Conservation (phyloP, 805 yeast species). For the Zygoascus tannicola region DNA sequence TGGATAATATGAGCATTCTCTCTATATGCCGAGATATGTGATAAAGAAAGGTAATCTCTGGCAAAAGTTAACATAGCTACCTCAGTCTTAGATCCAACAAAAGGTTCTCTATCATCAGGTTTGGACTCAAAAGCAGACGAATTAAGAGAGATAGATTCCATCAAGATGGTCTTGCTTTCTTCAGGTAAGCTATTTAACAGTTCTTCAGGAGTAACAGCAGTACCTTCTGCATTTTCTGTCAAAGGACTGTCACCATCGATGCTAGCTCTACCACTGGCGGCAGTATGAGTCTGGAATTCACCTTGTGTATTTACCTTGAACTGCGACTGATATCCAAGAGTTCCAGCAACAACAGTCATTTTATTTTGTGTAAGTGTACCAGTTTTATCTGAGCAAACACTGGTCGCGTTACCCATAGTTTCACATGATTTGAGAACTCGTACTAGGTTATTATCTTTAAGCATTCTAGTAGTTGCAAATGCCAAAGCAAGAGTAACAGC, state of each 20-base stretch:
- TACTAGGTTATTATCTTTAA: constrained; percentile 91
- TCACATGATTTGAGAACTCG: constrained; percentile 90
- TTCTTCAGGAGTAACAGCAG: neutral
- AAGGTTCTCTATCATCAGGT: constrained; percentile 42
- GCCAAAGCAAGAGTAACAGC: constrained; percentile 97
- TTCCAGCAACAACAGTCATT: constrained; percentile 82
- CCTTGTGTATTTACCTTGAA: constrained; percentile 26
- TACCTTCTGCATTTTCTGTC: neutral
- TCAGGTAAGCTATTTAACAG: constrained; percentile 8
- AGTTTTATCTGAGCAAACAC: constrained; percentile 93
- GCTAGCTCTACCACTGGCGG: constrained; percentile 12
- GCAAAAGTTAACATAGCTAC: constrained; percentile 74
- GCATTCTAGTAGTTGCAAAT: constrained; percentile 97
- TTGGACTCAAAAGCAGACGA: constrained; percentile 76
- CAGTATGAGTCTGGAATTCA: constrained; percentile 9
- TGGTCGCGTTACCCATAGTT: constrained; percentile 98
- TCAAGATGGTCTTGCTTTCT: constrained; percentile 21
- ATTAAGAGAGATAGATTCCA: constrained; percentile 61
- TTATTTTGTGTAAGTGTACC: constrained; percentile 92
- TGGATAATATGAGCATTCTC: constrained; percentile 44
- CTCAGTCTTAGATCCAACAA: constrained; percentile 90
- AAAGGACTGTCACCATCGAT: neutral
- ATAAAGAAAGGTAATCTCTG: constrained; percentile 39
- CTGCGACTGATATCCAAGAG: constrained; percentile 43
- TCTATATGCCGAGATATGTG: constrained; percentile 41